These are phyloP conservation scores for Cardamine occulta DNA, from an alignment of 345 rosid species.

Conservation along the genomic window DNA sequence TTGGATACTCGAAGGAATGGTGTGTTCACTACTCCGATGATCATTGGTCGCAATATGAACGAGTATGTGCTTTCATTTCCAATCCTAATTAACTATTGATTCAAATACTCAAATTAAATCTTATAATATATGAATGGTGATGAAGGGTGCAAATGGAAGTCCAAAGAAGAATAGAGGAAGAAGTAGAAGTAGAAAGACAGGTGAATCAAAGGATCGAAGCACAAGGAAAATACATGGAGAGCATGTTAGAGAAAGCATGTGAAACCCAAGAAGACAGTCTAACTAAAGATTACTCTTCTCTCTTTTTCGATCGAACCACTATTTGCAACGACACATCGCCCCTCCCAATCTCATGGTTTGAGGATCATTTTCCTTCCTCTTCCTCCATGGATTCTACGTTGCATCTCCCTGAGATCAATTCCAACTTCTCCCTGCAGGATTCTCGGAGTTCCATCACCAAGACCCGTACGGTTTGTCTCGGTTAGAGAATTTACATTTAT, in stretches of 20 bases:
- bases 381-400: conserved; percentile 34
- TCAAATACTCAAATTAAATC: not conserved
- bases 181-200: conserved; percentile 89
- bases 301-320: conserved; percentile 30
- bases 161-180: conserved; percentile 78
- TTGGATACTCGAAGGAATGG: conserved; percentile 40
- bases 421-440: conserved; percentile 41
- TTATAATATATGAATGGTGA: conserved; percentile 12
- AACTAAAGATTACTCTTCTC: conserved; percentile 36
- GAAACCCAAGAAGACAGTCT: conserved; percentile 72
- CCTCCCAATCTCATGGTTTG: conserved; percentile 38
- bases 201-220: conserved; percentile 93
- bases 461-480: conserved; percentile 39
- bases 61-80: conserved; percentile 61
- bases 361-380: conserved; percentile 41
- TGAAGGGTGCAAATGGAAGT: conserved; percentile 81
- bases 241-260: conserved; percentile 88
- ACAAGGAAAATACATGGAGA: conserved; percentile 96
- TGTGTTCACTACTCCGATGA: conserved; percentile 47
- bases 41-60: conserved; percentile 53
- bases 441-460: conserved; percentile 29
- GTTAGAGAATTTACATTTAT: conserved; percentile 26
- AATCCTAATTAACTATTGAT: conserved; percentile 14
- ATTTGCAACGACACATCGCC: conserved; percentile 38
- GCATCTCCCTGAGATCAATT: conserved; percentile 33